Conservation (phyloP, 176 grass and related monocot species). For the Leersia perrieri region DNA sequence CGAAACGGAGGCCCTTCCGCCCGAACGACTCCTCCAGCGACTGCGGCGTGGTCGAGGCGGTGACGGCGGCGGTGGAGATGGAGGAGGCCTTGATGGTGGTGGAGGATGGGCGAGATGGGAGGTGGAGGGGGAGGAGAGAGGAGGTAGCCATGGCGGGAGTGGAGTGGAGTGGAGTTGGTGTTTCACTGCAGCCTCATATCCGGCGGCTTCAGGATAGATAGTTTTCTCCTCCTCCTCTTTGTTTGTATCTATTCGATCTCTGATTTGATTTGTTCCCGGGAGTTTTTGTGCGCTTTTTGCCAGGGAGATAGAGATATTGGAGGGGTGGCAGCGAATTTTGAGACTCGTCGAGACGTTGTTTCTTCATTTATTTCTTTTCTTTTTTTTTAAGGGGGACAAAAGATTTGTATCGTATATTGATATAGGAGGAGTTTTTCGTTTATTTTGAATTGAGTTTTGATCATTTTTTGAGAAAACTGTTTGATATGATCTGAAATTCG, state of each 20-base stretch:
- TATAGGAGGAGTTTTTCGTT: too few species aligned
- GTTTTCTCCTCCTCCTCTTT: constrained; percentile 22
- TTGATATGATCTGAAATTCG: too few species aligned
- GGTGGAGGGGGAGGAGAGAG: constrained; percentile 69
- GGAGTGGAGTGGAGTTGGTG: constrained; percentile 22
- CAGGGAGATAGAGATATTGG: not conserved
- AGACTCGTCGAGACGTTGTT: too few species aligned
- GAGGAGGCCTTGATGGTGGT: constrained; percentile 29
- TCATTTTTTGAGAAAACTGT: too few species aligned
- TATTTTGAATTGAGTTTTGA: too few species aligned
- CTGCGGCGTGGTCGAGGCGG: constrained; percentile 32
- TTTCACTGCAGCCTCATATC: constrained; percentile 68
- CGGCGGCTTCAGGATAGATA: constrained; percentile 45
- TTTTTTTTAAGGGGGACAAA: too few species aligned
- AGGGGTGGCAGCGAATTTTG: not conserved
- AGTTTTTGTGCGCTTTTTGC: not conserved
- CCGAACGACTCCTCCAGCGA: constrained; percentile 83
- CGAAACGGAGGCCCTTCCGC: constrained; percentile 81
- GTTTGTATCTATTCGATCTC: not conserved
- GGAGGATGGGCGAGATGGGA: constrained; percentile 36
- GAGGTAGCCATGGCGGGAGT: constrained; percentile 57
- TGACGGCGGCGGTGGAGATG: not conserved
- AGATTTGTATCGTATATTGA: too few species aligned
- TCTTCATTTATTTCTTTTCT: too few species aligned
- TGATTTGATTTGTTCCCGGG: not conserved